Conservation (phyloP, 2,329 filamentous ascomycete genomes). For the Orbilia quercus region DNA sequence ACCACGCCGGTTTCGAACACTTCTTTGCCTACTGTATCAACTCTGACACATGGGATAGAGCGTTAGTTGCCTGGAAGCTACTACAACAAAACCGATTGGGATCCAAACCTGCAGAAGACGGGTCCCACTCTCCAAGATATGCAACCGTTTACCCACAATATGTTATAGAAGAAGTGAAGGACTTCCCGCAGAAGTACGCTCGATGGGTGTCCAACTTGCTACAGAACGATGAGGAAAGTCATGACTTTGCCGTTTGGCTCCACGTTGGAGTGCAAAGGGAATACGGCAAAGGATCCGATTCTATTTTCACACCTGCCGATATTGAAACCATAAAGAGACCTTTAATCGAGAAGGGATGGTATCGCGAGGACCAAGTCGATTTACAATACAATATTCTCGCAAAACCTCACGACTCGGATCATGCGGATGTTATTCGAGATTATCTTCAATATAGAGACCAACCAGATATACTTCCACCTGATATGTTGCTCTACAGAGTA, state of each 20-base stretch:
- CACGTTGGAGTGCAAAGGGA: slow-evolving; percentile 22
- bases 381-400: slow-evolving; percentile 34
- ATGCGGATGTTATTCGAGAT: slow-evolving; percentile 49
- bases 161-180: slow-evolving; percentile 5
- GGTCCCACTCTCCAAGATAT: slow-evolving; percentile 14
- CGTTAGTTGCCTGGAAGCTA: slow-evolving; percentile 57
- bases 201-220: slow-evolving; percentile 30
- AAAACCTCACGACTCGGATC: slow-evolving; percentile 23
- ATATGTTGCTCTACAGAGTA: slow-evolving; percentile 59
- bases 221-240: slow-evolving; percentile 7
- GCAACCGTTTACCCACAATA: slow-evolving; percentile 16
- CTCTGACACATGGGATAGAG: slow-evolving; percentile 56
- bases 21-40: slow-evolving; percentile 57
- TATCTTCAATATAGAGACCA: slow-evolving; percentile 57
- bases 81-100: slow-evolving; percentile 34
- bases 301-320: slow-evolving; percentile 1
- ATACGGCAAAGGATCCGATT: neutral
- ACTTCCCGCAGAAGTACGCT: slow-evolving; percentile 26
- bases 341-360: slow-evolving; percentile 19
- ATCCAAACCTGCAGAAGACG: neutral
- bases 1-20: slow-evolving; percentile 57
- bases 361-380: slow-evolving; percentile 18
- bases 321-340: slow-evolving; percentile 6
- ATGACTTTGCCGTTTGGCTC: slow-evolving; percentile 42
- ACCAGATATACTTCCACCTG: slow-evolving; percentile 22